phyloP scores from a whole-genome alignment of 805 yeast species.

The Candida manassasensis region DNA sequence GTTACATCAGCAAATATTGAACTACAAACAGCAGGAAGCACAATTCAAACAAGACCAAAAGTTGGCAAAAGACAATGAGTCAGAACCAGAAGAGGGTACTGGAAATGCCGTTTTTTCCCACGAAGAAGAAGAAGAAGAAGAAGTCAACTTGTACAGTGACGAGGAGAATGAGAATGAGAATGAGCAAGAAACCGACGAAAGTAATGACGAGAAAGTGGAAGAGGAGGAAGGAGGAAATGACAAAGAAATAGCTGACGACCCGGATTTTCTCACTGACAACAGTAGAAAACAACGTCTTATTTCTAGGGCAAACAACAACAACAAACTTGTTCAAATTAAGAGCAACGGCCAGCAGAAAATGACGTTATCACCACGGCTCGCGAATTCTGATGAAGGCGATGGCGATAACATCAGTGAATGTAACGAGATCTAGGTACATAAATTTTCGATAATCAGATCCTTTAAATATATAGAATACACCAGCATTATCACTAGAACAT shows the following conservation, averaged over 20 bases:
- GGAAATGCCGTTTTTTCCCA: not conserved
- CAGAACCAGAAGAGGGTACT: constrained; percentile 2
- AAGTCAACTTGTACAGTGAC: constrained; percentile 3
- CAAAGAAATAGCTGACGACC: too few species aligned
- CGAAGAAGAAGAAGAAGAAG: constrained; percentile 6
- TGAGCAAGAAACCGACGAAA: constrained; percentile 5
- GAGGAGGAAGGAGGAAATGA: constrained; percentile 7
- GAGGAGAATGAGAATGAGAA: constrained; percentile 5
- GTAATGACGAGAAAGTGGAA: constrained; percentile 10
- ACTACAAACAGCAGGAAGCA: constrained; percentile 7
- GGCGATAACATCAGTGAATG: constrained; percentile 3
- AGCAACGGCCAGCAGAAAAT: constrained; percentile 18
- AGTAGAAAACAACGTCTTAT: constrained; percentile 22
- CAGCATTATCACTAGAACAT: too few species aligned
- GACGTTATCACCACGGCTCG: constrained; percentile 16
- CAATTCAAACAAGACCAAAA: constrained; percentile 5
- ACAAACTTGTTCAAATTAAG: constrained; percentile 21
- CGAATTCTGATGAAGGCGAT: not conserved
- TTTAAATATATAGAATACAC: too few species aligned
- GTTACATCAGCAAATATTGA: constrained; percentile 13
- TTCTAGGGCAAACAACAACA: constrained; percentile 19
- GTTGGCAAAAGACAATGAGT: constrained; percentile 5
- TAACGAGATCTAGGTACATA: constrained; percentile 1
- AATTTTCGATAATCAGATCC: too few species aligned
- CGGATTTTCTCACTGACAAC: constrained; percentile 11